Base-by-base conservation (phyloP, 495 filamentous ascomycete species). In the Podospora fimiseda region DNA sequence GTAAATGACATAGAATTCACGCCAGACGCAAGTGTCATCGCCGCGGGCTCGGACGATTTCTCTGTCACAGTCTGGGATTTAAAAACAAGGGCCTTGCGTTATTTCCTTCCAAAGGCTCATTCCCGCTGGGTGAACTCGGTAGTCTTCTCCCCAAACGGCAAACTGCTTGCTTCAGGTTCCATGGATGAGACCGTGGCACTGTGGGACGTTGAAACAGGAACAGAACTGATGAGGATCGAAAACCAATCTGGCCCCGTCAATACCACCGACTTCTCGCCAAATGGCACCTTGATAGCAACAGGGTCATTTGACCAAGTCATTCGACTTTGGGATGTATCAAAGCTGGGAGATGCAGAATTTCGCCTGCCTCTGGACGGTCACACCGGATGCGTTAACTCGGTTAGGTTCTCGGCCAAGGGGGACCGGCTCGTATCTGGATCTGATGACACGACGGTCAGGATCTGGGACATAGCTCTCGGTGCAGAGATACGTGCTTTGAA, bases 131-230 rank as follows among this genome's bases (percentile, higher is more conserved):
- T 33, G 5, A 5, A 6, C 27, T 33, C 27, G 27, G 27, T 33
- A 5, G 27, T 11, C 27, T 33, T 33, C 11, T 33, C 27, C 6
- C 27, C 27, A 33, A 33, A 33, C 11, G 11, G 27, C 27, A 5
- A 33, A 33, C 27, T 5, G 27, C 27, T 33, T 33, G 27, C 27
- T 21, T 95, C 90, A 0, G 83, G 85, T 9, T 95, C 90, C 0
- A 86, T 86, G 3, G 90, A 96, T 67, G 5, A 11, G 5, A 11
- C 5, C 27, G 27, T 93, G 48, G 95, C 95, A 67, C 74, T 95
- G 11, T 96, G 90, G 90, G 90, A 96, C 70, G 70, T 95, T 42
- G 85, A 89, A 23, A 88, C 84, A 33, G 91, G 91, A 2, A 69
- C 81, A 3, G 80, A 85, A 49, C 70, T 95, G 5, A 89, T 89